Evolutionary conservation across 2,329 filamentous ascomycete genomes (phyloP), one percentile per base, ranked within the genome.

Genomic region (Sclerotinia trifoliorum): DNA sequence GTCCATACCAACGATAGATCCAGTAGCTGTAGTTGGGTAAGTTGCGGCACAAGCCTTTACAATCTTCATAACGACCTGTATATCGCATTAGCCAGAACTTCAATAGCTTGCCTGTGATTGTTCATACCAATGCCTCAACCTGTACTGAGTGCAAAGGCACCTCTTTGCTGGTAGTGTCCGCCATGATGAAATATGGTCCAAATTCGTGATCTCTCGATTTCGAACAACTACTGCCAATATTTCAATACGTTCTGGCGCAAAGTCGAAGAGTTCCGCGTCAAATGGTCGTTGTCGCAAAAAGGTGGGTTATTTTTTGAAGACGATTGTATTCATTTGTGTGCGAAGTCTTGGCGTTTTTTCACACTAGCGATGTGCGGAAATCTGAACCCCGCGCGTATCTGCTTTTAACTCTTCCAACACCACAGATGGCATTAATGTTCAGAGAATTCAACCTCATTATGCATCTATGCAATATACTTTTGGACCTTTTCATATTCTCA

Each of bases 1-100:
- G 80, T 98, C 94, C 92, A 98, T 94, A 75, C 95, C 95, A 70
- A 97, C 93, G 71, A 97, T 87, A 71, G 91, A 92, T 71, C 94
- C 94, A 67, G 94, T 97, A 68, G 93, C 93, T 68, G 89, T 89
- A 65, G 93, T 94, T 61, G 94, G 94, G 83, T 97, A 97, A 66
- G 87, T 86, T 76, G 91, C 87, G 68, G 93, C 90, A 83, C 92
- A 93, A 84, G 97, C 94, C 83, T 96, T 97, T 81, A 96, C 94
- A 80, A 98, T 94, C 85, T 97, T 97, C 91, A 97, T 94, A 75
- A 96, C 92, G 77, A 96, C 92, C 92, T 95, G 68, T 75, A 69
- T 42, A 63, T 75, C 65, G 48, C 61, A 70, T 77, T 69, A 78
- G 71, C 68, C 32, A 62, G 62, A 69, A 61, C 39, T 74, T 73